Base-by-base conservation (phyloP, 2,329 filamentous ascomycete genomes). In the Xylariales sp. region DNA sequence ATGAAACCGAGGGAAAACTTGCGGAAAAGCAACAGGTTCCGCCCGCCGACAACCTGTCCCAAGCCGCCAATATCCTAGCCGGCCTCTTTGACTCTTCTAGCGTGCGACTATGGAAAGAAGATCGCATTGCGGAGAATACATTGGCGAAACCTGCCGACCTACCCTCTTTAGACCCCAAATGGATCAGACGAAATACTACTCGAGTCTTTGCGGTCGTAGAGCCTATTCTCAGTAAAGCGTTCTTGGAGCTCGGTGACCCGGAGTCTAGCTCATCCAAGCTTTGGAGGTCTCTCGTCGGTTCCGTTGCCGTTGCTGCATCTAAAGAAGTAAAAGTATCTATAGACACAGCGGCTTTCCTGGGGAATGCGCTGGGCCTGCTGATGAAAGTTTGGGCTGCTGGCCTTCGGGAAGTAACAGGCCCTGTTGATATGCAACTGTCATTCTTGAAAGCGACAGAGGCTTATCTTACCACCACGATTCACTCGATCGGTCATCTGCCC, bases 311-410 rank as follows among this genome's bases (percentile, higher is more conserved):
- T 56, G 91, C 92, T 46, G 90, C 90, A 30, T 86, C 85, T 49
- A 97, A 97, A 79, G 96, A 99, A 79, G 91, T 99, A 73, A 97
- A 95, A 74, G 90, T 94, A 6, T 94, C 93, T 0, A 87, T 87
- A 12, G 95, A 98, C 69, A 93, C 94, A 1, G 92, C 93, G 75
- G 87, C 89, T 68, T 95, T 94, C 66, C 86, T 97, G 69, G 90
- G 92, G 28, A 85, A 88, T 49, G 84, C 94, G 28, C 85, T 95
- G 57, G 89, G 89, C 49, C 80, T 94, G 28, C 81, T 97, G 6
- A 86, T 89, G 56, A 87, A 86, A 32, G 79, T 94, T 2, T 97
- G 94, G 93, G 83, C 83, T 18, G 78, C 75, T 12, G 88, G 87
- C 18, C 86, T 91, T 14, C 77, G 85, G n/a, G 82, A 81, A 80